phyloP scores from a whole-genome alignment of 345 rosid genomes.

The Brassica rapa region DNA sequence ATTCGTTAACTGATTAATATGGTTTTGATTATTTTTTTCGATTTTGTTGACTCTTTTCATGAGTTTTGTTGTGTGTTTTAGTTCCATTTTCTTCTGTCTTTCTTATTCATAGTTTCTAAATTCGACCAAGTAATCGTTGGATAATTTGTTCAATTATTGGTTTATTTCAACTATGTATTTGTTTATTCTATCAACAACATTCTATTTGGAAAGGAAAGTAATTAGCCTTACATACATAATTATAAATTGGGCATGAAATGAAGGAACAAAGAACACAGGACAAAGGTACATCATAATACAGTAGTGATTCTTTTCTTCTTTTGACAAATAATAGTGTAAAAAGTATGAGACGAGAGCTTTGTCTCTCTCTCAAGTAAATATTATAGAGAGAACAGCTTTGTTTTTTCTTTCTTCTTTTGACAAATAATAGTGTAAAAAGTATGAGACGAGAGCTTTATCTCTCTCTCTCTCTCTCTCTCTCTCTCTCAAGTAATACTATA shows the following conservation, averaged over 20 bases:
- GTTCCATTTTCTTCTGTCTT: not conserved
- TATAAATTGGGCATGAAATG: not conserved
- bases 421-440: not conserved
- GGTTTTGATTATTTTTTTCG: not conserved
- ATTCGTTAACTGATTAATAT: slow-evolving; percentile 6
- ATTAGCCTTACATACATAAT: not conserved
- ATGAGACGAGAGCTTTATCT: not conserved
- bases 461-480: not conserved
- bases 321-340: not conserved
- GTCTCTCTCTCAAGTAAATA: not conserved
- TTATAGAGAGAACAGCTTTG: not conserved
- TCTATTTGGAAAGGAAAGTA: not conserved
- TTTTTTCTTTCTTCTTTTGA: not conserved
- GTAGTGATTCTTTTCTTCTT: not conserved
- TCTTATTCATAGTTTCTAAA: not conserved
- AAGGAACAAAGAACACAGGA: not conserved
- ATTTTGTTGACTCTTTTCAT: slow-evolving; percentile 2
- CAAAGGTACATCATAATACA: not conserved
- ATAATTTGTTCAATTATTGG: not conserved
- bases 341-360: not conserved
- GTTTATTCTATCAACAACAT: not conserved
- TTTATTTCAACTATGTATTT: not conserved
- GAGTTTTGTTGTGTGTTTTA: slow-evolving; percentile 6
- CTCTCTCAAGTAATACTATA: no score
- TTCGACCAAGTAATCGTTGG: slow-evolving; percentile 12